Percentiles rank a stretch among this genome's conserved stretches.
phyloP scores from a whole-genome alignment of 441 rosid species.

The Aquilaria agallochum region DNA sequence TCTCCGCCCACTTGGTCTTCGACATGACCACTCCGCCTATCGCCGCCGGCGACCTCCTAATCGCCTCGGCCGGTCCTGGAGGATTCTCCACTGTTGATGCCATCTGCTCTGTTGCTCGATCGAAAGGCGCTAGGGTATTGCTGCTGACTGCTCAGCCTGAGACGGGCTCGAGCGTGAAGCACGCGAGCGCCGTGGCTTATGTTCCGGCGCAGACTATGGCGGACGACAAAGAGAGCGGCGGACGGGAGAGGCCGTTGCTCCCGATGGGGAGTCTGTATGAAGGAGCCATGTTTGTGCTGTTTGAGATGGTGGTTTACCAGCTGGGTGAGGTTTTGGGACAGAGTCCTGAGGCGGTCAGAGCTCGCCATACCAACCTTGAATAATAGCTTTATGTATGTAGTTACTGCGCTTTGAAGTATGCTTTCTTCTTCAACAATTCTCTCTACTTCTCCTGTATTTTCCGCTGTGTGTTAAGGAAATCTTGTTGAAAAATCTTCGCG shows the following conservation, averaged over 20 bases:
- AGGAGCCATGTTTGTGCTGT: slow-evolving; percentile 82
- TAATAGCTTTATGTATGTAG: neutral
- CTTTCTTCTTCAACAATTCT: neutral
- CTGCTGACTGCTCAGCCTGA: slow-evolving; percentile 71
- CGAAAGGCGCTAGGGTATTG: slow-evolving; percentile 55
- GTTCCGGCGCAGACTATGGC: slow-evolving; percentile 88
- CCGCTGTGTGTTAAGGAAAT: too few relatives aligned
- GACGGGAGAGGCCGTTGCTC: slow-evolving; percentile 35
- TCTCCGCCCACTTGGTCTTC: slow-evolving; percentile 70
- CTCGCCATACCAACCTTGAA: slow-evolving; percentile 94
- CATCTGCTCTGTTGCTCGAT: slow-evolving; percentile 60
- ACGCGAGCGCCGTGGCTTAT: slow-evolving; percentile 61
- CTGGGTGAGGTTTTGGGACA: slow-evolving; percentile 56
- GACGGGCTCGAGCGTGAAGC: slow-evolving; percentile 47
- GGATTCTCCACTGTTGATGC: slow-evolving; percentile 88
- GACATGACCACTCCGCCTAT: slow-evolving; percentile 87
- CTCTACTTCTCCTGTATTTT: too few relatives aligned
- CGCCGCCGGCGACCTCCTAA: slow-evolving; percentile 56
- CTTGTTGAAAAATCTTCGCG: too few relatives aligned
- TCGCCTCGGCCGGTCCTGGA: slow-evolving; percentile 85
- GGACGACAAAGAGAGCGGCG: slow-evolving; percentile 26
- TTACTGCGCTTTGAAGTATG: neutral
- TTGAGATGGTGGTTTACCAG: slow-evolving; percentile 79
- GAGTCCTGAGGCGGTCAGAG: slow-evolving; percentile 56
- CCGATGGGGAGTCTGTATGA: slow-evolving; percentile 94